Base-by-base conservation (phyloP, 2,329 filamentous ascomycete genomes). In the Phyllosticta citriasiana region DNA sequence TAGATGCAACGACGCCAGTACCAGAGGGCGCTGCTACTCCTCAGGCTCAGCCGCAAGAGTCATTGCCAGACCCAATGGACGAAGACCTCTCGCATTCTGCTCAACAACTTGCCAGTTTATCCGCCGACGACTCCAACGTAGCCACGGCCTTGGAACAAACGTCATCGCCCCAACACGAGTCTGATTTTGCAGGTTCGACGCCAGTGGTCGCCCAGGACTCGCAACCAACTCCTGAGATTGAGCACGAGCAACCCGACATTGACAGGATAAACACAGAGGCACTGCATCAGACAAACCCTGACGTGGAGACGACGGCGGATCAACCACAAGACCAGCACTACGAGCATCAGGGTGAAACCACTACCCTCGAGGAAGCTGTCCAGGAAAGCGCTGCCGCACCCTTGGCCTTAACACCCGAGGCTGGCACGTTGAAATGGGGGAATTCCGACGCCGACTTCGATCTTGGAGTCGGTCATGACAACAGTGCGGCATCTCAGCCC, bases 331-430 rank as follows among this genome's bases (percentile, higher is more conserved):
- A 70, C 35, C 70, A 70, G 35, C 67, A 74, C 51, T 80, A 80
- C 64, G 78, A 80, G 61, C 74, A 77, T 62, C 78, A 81, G 62
- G 74, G 78, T 51, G 75, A 78, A 57, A 69, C 69, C 0, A 76
- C 77, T 4, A 68, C 75, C 9, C 66, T 80, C 64, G 78, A 80
- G 57, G 73, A 78, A 24, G 77, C 78, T 24, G 67, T 78, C 25
- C 71, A 75, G 22, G 77, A 80, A 58, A 75, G 74, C 58, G 72
- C 69, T 12, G 68, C 70, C 33, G 73, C 70, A 10, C 75, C 77
- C 4, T 65, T 80, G 50, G 69, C 80, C 53, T 67, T 71, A 14
- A 74, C 78, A 59, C 68, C 74, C 14, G 73, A 74, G 57, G 60
- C 65, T 24, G 71, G 75, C 4, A 70, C 70, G 1, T 61, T 64